A percentile compares a stretch with the other conserved stretches of the same genome.
These are phyloP conservation scores for Hypomontagnella monticulosa DNA, from an alignment of 495 filamentous ascomycete genomes.

Conservation along the genomic window DNA sequence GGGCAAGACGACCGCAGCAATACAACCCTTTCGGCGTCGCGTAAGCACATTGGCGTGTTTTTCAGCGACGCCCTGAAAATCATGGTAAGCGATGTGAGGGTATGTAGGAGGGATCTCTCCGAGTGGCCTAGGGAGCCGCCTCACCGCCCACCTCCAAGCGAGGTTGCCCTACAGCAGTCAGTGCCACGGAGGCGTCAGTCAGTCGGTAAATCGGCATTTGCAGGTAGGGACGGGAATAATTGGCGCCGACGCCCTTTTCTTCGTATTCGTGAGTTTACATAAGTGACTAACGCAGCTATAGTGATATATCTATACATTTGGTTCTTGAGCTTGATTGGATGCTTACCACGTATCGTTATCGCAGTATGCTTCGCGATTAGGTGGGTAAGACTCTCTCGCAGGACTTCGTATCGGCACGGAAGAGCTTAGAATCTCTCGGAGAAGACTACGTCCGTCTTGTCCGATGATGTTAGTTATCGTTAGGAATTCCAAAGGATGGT, in stretches of 20 bases:
- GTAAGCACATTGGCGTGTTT: conserved; percentile 12
- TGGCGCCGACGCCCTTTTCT: conserved; percentile 16
- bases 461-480: conserved; percentile 1
- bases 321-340: too few relatives aligned
- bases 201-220: conserved; percentile 35
- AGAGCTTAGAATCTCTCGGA: background rate
- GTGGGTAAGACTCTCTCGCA: background rate
- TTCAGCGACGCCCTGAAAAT: conserved; percentile 5
- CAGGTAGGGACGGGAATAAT: conserved; percentile 22
- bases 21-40: conserved; percentile 8
- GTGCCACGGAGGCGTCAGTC: conserved; percentile 6
- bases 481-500: background rate
- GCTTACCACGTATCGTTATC: background rate
- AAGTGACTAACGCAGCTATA: background rate
- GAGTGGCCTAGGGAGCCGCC: conserved; percentile 11
- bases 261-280: conserved; percentile 6
- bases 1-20: background rate
- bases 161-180: background rate
- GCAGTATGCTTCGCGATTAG: background rate
- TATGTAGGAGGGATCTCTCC: conserved; percentile 1
- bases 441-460: conserved; percentile 13
- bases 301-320: too few relatives aligned
- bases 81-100: conserved; percentile 16
- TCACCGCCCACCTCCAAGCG: conserved; percentile 3
- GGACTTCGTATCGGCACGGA: background rate